Evolutionary conservation across 108 stramenopile species (phyloP).

Genomic region (Fistulifera pelliculosa): DNA sequence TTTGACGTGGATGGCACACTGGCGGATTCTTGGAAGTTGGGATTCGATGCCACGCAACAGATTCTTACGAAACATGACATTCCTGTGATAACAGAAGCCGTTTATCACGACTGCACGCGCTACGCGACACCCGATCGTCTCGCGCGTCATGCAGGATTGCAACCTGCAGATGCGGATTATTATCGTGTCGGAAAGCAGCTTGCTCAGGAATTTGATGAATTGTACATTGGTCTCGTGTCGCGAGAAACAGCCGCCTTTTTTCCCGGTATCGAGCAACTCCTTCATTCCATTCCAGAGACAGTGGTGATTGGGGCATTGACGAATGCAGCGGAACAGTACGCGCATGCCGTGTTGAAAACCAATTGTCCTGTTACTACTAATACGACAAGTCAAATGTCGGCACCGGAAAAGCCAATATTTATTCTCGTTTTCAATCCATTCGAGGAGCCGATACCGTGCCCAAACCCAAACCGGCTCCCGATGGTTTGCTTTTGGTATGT

Average conservation of each 20-base stretch:
- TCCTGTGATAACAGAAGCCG: conserved; percentile 36
- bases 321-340: conserved; percentile 78
- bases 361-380: conserved; percentile 30
- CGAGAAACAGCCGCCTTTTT: conserved; percentile 68
- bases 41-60: conserved; percentile 66
- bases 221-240: conserved; percentile 64
- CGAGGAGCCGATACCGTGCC: conserved; percentile 76
- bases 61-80: conserved; percentile 56
- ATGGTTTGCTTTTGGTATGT: conserved; percentile 57
- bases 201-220: conserved; percentile 62
- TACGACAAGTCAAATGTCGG: conserved; percentile 8
- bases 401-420: conserved; percentile 12
- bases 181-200: conserved; percentile 41
- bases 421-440: conserved; percentile 52
- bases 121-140: conserved; percentile 74
- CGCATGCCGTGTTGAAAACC: conserved; percentile 68
- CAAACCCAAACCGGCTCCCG: conserved; percentile 63
- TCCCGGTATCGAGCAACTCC: conserved; percentile 45
- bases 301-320: conserved; percentile 65
- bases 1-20: conserved; percentile 84
- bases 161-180: conserved; percentile 44
- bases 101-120: conserved; percentile 59
- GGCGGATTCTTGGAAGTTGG: conserved; percentile 78
- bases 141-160: conserved; percentile 73
- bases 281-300: conserved; percentile 19